Conservation (phyloP, 495 filamentous ascomycete species). For the Hypoxylon lienhwacheense region DNA sequence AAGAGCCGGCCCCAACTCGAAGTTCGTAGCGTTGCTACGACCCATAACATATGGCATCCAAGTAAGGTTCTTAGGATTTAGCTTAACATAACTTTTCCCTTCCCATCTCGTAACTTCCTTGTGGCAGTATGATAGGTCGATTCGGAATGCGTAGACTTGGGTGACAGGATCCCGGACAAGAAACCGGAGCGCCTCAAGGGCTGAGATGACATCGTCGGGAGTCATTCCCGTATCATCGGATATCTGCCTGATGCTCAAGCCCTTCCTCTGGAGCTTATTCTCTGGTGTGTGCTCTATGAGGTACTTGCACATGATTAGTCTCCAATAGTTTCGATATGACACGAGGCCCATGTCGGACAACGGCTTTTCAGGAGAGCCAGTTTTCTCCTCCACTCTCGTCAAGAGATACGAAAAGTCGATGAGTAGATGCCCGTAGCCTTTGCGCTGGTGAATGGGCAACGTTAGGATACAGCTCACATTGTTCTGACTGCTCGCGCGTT, state of each 20-base stretch:
- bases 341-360: constrained; percentile 97
- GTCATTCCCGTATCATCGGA: constrained; percentile 94
- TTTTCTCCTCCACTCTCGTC: constrained; percentile 89
- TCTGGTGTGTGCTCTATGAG: constrained; percentile 55
- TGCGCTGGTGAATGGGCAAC: constrained; percentile 91
- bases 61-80: constrained; percentile 78
- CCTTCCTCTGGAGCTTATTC: constrained; percentile 59
- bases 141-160: constrained; percentile 80
- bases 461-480: constrained; percentile 98
- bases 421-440: constrained; percentile 93
- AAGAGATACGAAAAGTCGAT: constrained; percentile 98
- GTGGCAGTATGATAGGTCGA: constrained; percentile 78
- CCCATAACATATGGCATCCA: constrained; percentile 99
- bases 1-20: constrained; percentile 78
- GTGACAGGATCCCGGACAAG: constrained; percentile 89
- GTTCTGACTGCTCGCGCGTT: constrained; percentile 89
- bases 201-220: constrained; percentile 92
- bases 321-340: constrained; percentile 97
- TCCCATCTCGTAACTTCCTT: constrained; percentile 87
- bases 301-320: constrained; percentile 77
- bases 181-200: constrained; percentile 83
- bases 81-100: constrained; percentile 77
- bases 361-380: constrained; percentile 94
- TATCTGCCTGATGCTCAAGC: constrained; percentile 73
- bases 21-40: constrained; percentile 75